Evolutionary conservation across 306 rosid species (phyloP).

Genomic region (Betula pendula): DNA sequence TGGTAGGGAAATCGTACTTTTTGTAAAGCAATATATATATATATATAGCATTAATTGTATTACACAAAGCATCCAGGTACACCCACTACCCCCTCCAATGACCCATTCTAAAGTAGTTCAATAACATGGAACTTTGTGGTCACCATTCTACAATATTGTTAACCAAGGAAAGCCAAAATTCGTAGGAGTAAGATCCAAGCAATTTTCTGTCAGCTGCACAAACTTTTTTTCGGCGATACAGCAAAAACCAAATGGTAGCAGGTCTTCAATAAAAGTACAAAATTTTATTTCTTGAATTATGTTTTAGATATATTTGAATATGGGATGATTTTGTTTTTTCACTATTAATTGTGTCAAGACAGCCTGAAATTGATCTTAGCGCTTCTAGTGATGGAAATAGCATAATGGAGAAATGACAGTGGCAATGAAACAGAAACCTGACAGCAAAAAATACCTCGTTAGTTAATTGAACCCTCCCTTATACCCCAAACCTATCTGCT

Average conservation of each 20-base stretch:
- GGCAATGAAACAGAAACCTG: not conserved
- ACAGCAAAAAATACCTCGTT: not conserved
- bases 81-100: not conserved
- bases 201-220: not conserved
- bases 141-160: not conserved
- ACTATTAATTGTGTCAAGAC: not conserved
- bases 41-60: not conserved
- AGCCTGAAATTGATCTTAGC: not conserved
- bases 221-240: not conserved
- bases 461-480: not conserved
- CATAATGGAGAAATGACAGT: not conserved
- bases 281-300: not conserved
- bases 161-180: not conserved
- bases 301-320: not conserved
- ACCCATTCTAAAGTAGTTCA: not conserved
- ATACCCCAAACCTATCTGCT: not conserved
- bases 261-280: not conserved
- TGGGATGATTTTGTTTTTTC: not conserved
- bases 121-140: not conserved
- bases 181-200: not conserved
- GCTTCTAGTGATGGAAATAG: not conserved
- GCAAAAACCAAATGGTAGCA: not conserved
- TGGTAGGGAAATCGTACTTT: no score
- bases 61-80: not conserved
- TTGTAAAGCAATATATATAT: not conserved